A percentile compares a stretch with the other conserved stretches of the same genome.
These are phyloP conservation scores for Mollisia scopiformis DNA, from an alignment of 2,329 filamentous ascomycete species.

Conservation along the genomic window DNA sequence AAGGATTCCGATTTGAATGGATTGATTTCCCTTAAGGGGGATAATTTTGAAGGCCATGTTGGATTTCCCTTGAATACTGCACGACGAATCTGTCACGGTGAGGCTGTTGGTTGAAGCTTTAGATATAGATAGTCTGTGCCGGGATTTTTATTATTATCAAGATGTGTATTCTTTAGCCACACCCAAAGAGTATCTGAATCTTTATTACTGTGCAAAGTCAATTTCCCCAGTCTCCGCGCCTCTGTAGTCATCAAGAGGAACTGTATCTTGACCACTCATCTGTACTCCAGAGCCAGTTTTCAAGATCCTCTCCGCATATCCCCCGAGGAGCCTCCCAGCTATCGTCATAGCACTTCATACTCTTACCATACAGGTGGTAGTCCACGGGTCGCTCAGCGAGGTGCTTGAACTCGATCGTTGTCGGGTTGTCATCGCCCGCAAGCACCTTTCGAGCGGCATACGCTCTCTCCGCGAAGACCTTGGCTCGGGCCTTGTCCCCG, in stretches of 20 bases:
- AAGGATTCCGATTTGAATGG: constrained; percentile 33
- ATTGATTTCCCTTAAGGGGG: constrained; percentile 32
- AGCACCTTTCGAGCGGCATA: constrained; percentile 13
- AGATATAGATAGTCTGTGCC: too few relatives aligned
- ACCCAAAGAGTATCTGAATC: too few relatives aligned
- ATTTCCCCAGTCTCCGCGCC: neutral
- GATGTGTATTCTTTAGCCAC: too few relatives aligned
- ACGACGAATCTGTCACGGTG: too few relatives aligned
- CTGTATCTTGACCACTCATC: neutral
- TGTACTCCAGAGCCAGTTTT: constrained; percentile 6
- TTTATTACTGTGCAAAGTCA: neutral
- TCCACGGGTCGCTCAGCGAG: constrained; percentile 23
- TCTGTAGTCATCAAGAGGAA: neutral
- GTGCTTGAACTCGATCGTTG: constrained; percentile 13
- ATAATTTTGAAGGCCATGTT: constrained; percentile 29
- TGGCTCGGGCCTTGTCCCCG: constrained; percentile 37
- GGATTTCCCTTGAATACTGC: too few relatives aligned
- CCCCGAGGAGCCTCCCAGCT: constrained; percentile 19
- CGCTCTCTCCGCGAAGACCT: constrained; percentile 33
- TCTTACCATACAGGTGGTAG: constrained; percentile 15
- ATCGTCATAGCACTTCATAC: constrained; percentile 21
- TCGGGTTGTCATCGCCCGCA: constrained; percentile 18
- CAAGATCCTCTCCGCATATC: constrained; percentile 17
- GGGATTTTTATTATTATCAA: too few relatives aligned
- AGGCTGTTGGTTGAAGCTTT: too few relatives aligned